These are phyloP conservation scores for Tilletia walkeri DNA, from an alignment of 1,284 basidiomycete species.

Conservation along the genomic window DNA sequence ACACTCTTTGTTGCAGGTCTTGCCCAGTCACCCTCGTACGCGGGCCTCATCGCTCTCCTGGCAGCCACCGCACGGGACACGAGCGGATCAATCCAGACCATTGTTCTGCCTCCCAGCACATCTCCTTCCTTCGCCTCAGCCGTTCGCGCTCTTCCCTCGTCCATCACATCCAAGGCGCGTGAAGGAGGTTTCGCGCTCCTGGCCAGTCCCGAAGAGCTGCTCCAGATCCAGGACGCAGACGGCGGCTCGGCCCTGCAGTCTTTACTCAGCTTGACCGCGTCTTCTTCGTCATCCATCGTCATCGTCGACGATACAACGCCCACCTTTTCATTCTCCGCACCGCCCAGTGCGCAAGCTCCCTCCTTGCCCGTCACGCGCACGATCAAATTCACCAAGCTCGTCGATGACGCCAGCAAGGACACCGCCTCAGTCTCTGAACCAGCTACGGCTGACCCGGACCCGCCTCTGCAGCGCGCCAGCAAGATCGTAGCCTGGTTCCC, in stretches of 20 bases:
- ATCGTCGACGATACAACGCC: constrained; percentile 12
- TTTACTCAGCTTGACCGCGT: neutral
- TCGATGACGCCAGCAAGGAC: neutral
- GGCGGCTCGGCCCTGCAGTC: neutral
- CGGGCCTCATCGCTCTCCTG: neutral
- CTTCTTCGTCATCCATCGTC: neutral
- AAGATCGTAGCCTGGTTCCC: constrained; percentile 17
- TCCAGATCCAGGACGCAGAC: neutral
- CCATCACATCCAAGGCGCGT: neutral
- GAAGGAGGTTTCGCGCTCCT: neutral
- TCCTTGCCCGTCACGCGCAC: neutral
- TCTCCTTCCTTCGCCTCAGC: neutral
- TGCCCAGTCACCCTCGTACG: neutral
- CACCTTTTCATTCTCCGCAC: neutral
- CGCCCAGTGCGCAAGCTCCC: neutral
- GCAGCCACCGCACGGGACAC: neutral
- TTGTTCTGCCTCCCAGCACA: neutral
- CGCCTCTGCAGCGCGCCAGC: neutral
- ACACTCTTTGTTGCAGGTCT: constrained; percentile 4
- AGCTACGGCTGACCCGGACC: neutral
- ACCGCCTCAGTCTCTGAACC: neutral
- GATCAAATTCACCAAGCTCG: neutral
- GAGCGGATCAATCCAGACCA: constrained; percentile 3
- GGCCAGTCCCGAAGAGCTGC: neutral
- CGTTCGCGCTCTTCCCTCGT: neutral